These are phyloP conservation scores for Millerozyma acaciae DNA, from an alignment of 805 yeast species.

Conservation along the genomic window DNA sequence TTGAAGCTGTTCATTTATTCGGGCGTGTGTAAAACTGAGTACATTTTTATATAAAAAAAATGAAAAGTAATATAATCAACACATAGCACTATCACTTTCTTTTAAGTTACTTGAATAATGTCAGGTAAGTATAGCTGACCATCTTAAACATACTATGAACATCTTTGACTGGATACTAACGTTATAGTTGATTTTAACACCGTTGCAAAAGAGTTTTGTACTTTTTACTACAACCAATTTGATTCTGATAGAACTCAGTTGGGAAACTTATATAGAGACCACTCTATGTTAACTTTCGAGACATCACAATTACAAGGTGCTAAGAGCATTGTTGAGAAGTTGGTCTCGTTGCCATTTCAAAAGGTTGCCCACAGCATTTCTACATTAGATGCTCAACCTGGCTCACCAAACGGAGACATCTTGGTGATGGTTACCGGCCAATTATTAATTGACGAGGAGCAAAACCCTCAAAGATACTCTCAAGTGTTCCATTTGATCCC, in stretches of 20 bases:
- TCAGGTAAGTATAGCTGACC: too few species aligned
- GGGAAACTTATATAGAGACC: conserved; percentile 92
- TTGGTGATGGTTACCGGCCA: conserved; percentile 98
- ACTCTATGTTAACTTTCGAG: conserved; percentile 97
- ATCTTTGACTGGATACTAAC: too few species aligned
- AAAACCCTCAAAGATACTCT: conserved; percentile 92
- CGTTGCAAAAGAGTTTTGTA: conserved; percentile 76
- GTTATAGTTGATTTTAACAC: conserved; percentile 39
- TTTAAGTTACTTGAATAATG: too few species aligned
- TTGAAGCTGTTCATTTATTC: too few species aligned
- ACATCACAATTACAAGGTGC: conserved; percentile 93
- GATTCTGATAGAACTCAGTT: conserved; percentile 89
- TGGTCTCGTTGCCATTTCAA: conserved; percentile 82
- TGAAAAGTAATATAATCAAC: too few species aligned
- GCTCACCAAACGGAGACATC: conserved; percentile 87
- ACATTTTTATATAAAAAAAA: too few species aligned
- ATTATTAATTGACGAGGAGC: conserved; percentile 87
- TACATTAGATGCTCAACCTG: conserved; percentile 97
- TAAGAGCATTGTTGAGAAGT: conserved; percentile 86
- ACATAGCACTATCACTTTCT: too few species aligned
- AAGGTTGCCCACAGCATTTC: conserved; percentile 92
- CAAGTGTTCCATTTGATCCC: conserved; percentile 97
- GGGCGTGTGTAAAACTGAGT: too few species aligned
- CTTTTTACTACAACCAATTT: conserved; percentile 92
- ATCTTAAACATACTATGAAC: too few species aligned